Evolutionary conservation across 805 yeast genomes (phyloP), one percentile per base, ranked within the genome.

Genomic region (Vanderwaltozyma polyspora): DNA sequence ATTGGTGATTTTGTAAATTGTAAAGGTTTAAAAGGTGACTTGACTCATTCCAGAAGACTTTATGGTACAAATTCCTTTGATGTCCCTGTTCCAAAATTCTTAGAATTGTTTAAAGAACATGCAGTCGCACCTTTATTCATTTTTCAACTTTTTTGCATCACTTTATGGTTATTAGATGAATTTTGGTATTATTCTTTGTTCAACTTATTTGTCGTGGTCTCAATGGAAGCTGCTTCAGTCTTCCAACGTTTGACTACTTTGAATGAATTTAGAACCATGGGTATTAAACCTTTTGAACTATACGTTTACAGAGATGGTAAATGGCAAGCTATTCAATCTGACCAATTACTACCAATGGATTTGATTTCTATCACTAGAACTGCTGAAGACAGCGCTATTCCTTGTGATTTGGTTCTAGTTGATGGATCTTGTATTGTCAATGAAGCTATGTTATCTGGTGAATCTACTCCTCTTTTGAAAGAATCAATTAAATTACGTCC

Each of bases 381-480:
- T 5, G 77, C 68, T 35, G 98, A 89, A 33, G 97, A 85, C 36
- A 72, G 80, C 42, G 95, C 97, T 2, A 64, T 91, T 35, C 96
- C 98, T 13, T 91, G 98, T 66, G 98, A 91, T 60, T 62, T 91
- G 61, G 60, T 91, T 25, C 67, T 91, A 30, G 59, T 84, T 33
- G 87, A 79, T 49, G 98, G 98, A 34, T 71, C 94, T 14, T 91
- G 94, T 45, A 91, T 91, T 53, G 94, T 91, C 30, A 91, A 91
- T 55, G 98, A 91, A 68, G 98, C 98, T 17, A 91, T 91, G 98
- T 76, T 91, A 37, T 84, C 95, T 5, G 98, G 98, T 58, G 98
- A 91, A 64, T 86, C 96, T 5, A 91, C 98, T 29, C 98, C 98
- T 6, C 67, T 91, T 47, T 74, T 91, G 54, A 91, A 91, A 55